Evolutionary conservation across 2,329 filamentous ascomycete species (phyloP).

Genomic region (Penicillium sp.): DNA sequence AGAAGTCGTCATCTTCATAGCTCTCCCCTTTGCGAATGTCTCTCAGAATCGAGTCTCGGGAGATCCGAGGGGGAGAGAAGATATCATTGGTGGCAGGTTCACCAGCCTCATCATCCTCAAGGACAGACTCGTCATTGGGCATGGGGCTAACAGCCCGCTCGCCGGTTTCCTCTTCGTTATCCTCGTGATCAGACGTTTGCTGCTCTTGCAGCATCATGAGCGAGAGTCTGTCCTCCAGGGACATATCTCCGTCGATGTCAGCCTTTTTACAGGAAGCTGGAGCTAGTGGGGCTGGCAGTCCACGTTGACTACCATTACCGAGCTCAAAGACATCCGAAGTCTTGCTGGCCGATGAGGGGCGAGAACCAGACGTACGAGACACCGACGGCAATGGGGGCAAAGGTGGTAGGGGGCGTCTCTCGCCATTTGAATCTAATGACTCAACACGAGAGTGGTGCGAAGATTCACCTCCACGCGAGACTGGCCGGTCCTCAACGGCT

Average conservation of each 20-base stretch:
- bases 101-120: conserved; percentile 12
- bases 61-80: conserved; percentile 71
- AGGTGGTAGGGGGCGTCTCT: conserved; percentile 82
- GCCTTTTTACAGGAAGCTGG: conserved; percentile 69
- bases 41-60: conserved; percentile 86
- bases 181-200: background rate
- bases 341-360: conserved; percentile 61
- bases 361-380: conserved; percentile 36
- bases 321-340: conserved; percentile 71
- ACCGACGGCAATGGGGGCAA: conserved; percentile 76
- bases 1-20: conserved; percentile 55
- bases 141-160: background rate
- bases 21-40: conserved; percentile 72
- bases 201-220: conserved; percentile 80
- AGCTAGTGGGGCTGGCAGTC: conserved; percentile 69
- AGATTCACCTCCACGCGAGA: conserved; percentile 33
- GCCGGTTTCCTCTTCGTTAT: background rate
- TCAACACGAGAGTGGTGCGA: conserved; percentile 61
- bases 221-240: conserved; percentile 79
- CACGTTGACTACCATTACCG: conserved; percentile 64
- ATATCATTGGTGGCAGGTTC: conserved; percentile 59
- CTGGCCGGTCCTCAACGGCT: conserved; percentile 58
- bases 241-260: conserved; percentile 77
- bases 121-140: background rate
- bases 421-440: conserved; percentile 74